Evolutionary conservation across 2,329 filamentous ascomycete species (phyloP), one percentile per base, ranked within the genome.

Genomic region (Penicillium digitatum): DNA sequence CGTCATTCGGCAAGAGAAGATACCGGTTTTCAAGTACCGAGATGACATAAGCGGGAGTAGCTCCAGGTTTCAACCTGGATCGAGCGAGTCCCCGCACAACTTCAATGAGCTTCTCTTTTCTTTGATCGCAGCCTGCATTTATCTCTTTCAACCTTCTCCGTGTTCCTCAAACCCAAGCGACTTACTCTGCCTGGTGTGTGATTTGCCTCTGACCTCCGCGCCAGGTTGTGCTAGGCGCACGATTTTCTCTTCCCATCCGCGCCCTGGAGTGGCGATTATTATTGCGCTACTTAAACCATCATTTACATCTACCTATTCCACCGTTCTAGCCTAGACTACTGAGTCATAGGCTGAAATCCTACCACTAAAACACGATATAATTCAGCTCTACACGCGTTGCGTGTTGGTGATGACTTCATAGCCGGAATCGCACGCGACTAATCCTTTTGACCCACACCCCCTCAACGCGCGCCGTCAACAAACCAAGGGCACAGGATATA

Each of bases 41-140:
- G 31, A 62, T 63, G 61, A 63, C 62, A 63, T 65, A 63, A 65
- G 62, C 62, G 35, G 55, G 55, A 26, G 35, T 37, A 48, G 61
- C 61, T 63, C 34, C n/a, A 18, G 32, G 32, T 35, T 39, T 34
- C 34, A 39, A 54, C 43, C 31, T 39, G 45, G 40, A 45, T 54
- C 35, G 48, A 48, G 35, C 27, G 46, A 47, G 44, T 58, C 55
- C 52, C 59, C 59, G 54, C 57, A 61, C 55, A 55, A 55, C 56
- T 48, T 60, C 54, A 48, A 55, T 50, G 43, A 61, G 59, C 59
- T 61, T 48, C 45, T 7, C 52, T 40, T 49, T 55, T 56, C 49
- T 55, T 54, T 58, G 49, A 55, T 43, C 32, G 43, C 51, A 56
- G 22, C 39, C 29, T 22, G 20, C 52, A 54, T 53, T 46, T n/a